A percentile compares a stretch with the other conserved stretches of the same genome.
Conservation (phyloP, 352 stramenopile genomes). For the Phytophthora multivora region DNA sequence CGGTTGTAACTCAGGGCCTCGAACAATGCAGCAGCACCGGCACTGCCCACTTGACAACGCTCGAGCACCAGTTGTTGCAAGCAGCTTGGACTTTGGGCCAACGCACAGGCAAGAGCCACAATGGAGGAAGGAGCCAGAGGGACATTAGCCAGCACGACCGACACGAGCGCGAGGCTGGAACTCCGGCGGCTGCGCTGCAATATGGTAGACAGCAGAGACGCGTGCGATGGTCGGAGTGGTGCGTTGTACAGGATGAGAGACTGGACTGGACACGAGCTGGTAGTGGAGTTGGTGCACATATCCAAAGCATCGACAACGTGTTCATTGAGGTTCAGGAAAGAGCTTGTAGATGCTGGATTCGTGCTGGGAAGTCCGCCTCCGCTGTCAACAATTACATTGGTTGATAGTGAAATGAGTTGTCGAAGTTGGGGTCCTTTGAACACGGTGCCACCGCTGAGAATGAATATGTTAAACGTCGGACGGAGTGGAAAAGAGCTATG, state of each 20-base stretch:
- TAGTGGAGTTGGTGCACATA: conserved; percentile 12
- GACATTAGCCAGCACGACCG: conserved; percentile 70
- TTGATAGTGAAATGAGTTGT: conserved; percentile 60
- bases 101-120: conserved; percentile 46
- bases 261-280: conserved; percentile 37
- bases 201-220: conserved; percentile 35
- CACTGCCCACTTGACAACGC: conserved; percentile 58
- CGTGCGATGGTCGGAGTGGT: conserved; percentile 38
- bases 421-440: conserved; percentile 53
- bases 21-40: conserved; percentile 48
- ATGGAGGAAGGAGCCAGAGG: conserved; percentile 39
- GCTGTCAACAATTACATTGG: conserved; percentile 65
- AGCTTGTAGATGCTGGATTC: neutral
- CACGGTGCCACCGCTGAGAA: conserved; percentile 39
- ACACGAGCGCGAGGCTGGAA: conserved; percentile 38
- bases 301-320: conserved; percentile 60
- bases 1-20: conserved; percentile 54
- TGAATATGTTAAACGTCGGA: conserved; percentile 5
- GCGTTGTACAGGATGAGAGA: conserved; percentile 82
- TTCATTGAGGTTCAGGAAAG: conserved; percentile 41
- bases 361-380: conserved; percentile 17
- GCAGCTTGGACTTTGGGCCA: conserved; percentile 53
- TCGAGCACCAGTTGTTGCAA: conserved; percentile 79
- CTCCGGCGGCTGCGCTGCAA: conserved; percentile 38
- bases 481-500: no score